Conservation (phyloP, 306 rosid species). For the Adenanthera pavonina region DNA sequence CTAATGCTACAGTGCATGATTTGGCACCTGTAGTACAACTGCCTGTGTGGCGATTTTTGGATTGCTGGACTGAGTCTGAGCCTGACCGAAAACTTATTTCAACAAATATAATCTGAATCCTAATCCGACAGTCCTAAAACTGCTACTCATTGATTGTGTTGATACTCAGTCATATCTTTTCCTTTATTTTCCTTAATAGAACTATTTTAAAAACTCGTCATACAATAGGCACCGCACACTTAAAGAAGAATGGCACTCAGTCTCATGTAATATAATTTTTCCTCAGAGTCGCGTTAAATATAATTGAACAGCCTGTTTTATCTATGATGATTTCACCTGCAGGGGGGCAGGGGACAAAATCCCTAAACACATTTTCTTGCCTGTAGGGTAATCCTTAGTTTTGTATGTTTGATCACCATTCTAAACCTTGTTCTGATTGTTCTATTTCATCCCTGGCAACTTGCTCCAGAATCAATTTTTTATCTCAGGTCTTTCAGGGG, state of each 20-base stretch:
- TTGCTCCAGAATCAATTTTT: slow-evolving; percentile 94
- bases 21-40: neutral
- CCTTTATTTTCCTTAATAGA: neutral
- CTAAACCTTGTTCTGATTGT: slow-evolving; percentile 40
- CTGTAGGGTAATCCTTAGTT: slow-evolving; percentile 8
- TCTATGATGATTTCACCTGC: neutral
- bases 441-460: slow-evolving; percentile 43
- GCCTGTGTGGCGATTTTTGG: neutral
- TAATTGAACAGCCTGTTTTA: slow-evolving; percentile 26
- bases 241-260: neutral
- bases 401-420: slow-evolving; percentile 15
- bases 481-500: slow-evolving; percentile 95
- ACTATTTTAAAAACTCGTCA: neutral
- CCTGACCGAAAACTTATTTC: neutral
- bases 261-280: too few species aligned
- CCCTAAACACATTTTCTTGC: slow-evolving; percentile 1
- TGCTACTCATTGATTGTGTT: neutral
- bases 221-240: neutral
- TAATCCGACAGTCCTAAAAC: neutral
- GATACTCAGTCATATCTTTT: neutral
- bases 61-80: slow-evolving; percentile 4
- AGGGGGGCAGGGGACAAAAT: too few species aligned
- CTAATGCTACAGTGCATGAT: neutral
- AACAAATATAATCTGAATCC: neutral
- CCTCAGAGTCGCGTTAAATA: neutral